A percentile compares a stretch with the other conserved stretches of the same genome.
These are phyloP conservation scores for Gaultheria prostrata DNA, from an alignment of 148 eudicot genomes.

Conservation along the genomic window DNA sequence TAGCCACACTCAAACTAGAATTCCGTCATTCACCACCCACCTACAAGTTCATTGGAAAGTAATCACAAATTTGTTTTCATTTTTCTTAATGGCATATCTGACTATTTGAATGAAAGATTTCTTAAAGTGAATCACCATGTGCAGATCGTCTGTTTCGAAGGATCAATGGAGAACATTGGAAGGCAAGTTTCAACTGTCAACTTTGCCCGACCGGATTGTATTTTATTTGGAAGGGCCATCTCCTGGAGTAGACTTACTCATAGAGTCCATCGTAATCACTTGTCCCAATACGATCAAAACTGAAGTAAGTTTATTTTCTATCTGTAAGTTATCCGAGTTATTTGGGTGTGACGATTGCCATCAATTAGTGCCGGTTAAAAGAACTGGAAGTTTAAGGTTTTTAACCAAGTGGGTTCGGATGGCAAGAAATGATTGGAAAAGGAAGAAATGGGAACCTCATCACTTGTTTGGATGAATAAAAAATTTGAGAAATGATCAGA, in stretches of 20 bases:
- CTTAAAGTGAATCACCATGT: neutral
- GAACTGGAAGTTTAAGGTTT: neutral
- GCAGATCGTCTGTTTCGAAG: slow-evolving; percentile 50
- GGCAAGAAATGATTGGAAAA: neutral
- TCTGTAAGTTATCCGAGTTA: neutral
- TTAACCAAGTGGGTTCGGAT: neutral
- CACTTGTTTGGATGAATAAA: neutral
- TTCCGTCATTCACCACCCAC: slow-evolving; percentile 35
- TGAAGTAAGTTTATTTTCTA: slow-evolving; percentile 25
- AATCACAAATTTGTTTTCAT: slow-evolving; percentile 7
- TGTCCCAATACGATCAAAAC: slow-evolving; percentile 28
- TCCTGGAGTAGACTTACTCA: slow-evolving; percentile 68
- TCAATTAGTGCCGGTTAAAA: neutral
- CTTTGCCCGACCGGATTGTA: slow-evolving; percentile 47
- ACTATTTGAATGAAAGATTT: neutral
- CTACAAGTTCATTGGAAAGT: slow-evolving; percentile 66
- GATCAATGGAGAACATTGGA: slow-evolving; percentile 61
- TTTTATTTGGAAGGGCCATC: slow-evolving; percentile 84
- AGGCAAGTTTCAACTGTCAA: slow-evolving; percentile 59
- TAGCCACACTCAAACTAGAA: slow-evolving; percentile 60
- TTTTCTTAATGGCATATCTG: neutral
- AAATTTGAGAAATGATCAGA: neutral
- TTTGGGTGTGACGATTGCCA: neutral
- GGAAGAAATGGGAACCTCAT: neutral
- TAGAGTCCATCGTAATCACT: slow-evolving; percentile 56